Evolutionary conservation across 176 grass and related monocot genomes (phyloP).

Genomic region (Phyllostachys edulis): DNA sequence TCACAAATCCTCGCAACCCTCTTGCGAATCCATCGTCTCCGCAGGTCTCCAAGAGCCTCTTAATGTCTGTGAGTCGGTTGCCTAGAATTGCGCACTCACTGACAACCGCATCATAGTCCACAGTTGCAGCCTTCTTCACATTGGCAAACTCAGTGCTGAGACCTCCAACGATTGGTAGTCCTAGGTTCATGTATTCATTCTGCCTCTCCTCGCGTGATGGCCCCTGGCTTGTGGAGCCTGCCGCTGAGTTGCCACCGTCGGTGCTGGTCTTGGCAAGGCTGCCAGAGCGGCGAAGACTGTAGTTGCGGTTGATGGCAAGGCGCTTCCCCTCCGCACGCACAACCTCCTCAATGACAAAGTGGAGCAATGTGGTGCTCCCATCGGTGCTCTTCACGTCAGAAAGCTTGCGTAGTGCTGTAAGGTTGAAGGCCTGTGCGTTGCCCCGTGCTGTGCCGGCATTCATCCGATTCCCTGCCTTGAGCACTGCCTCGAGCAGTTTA

Average conservation of each 20-base stretch:
- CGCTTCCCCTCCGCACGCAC: constrained; percentile 83
- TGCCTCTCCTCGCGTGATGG: constrained; percentile 70
- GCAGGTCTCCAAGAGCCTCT: constrained; percentile 60
- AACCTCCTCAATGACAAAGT: constrained; percentile 90
- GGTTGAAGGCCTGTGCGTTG: constrained; percentile 94
- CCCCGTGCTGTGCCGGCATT: constrained; percentile 90
- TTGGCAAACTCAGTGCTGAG: constrained; percentile 77
- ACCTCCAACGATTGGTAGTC: constrained; percentile 73
- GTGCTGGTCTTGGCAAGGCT: constrained; percentile 41
- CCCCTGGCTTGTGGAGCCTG: constrained; percentile 26
- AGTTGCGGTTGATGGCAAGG: constrained; percentile 68
- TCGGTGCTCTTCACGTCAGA: constrained; percentile 95
- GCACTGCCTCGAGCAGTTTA: constrained; percentile 93
- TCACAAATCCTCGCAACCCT: constrained; percentile 68
- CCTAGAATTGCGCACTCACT: constrained; percentile 49
- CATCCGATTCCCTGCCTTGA: constrained; percentile 96
- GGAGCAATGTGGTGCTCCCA: constrained; percentile 70
- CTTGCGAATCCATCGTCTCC: constrained; percentile 64
- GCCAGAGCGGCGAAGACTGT: constrained; percentile 60
- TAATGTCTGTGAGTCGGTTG: constrained; percentile 50
- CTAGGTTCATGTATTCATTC: constrained; percentile 83
- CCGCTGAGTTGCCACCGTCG: constrained; percentile 32
- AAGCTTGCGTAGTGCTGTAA: constrained; percentile 73
- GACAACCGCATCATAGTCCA: constrained; percentile 66
- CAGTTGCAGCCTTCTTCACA: constrained; percentile 68